Evolutionary conservation across 1,139 yeast species (phyloP).

Genomic region (Petasospora rhodanensis): DNA sequence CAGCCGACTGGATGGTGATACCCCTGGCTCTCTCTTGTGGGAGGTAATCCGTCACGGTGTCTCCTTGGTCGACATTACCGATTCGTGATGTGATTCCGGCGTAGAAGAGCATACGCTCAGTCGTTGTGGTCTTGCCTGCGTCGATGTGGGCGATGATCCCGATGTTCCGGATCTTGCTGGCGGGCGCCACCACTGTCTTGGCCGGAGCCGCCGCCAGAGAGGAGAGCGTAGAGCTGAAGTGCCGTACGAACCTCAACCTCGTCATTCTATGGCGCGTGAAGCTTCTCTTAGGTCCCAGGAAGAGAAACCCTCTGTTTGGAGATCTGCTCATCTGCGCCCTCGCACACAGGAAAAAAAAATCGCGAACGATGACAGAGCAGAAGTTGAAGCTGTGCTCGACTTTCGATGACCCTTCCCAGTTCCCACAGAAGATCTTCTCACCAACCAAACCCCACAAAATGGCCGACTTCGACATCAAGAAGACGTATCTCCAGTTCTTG

Average conservation of each 20-base stretch:
- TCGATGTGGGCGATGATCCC: constrained; percentile 96
- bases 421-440: too few species aligned
- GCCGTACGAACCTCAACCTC: constrained; percentile 1
- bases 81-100: constrained; percentile 76
- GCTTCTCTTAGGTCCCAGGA: too few species aligned
- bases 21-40: constrained; percentile 93
- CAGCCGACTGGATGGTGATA: constrained; percentile 94
- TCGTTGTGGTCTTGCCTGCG: constrained; percentile 94
- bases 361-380: too few species aligned
- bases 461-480: constrained; percentile 67
- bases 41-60: constrained; percentile 89
- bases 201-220: too few species aligned
- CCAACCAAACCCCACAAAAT: too few species aligned
- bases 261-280: too few species aligned
- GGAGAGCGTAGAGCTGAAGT: constrained; percentile 5
- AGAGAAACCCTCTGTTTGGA: too few species aligned
- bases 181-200: too few species aligned
- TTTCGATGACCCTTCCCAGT: too few species aligned
- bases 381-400: too few species aligned
- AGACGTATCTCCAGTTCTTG: constrained; percentile 72
- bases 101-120: constrained; percentile 88
- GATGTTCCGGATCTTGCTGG: constrained; percentile 33
- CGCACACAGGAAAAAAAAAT: too few species aligned
- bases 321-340: too few species aligned
- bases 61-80: constrained; percentile 96